phyloP scores from a whole-genome alignment of 495 filamentous ascomycete genomes.

The Endocarpon pusillum region DNA sequence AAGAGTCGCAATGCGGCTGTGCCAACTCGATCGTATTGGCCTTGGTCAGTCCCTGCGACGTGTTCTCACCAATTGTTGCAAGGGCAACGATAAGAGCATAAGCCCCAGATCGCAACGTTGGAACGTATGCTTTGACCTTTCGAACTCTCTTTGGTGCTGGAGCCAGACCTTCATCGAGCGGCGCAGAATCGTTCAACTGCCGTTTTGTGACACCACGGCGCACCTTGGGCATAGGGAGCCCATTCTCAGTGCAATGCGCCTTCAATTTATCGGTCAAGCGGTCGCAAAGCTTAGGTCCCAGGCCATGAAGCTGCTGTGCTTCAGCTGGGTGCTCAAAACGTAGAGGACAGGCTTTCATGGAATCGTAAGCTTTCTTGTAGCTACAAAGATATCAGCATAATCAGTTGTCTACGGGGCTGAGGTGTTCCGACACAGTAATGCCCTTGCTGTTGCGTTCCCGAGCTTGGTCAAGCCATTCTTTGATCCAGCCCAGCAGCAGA shows the following conservation, averaged over 20 bases:
- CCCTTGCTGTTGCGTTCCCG: slow-evolving; percentile 56
- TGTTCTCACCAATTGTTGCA: slow-evolving; percentile 37
- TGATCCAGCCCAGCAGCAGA: slow-evolving; percentile 56
- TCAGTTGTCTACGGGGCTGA: not conserved
- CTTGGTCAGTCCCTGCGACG: slow-evolving; percentile 45
- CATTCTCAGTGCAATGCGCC: slow-evolving; percentile 49
- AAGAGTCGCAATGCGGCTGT: slow-evolving; percentile 56
- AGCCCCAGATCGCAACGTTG: slow-evolving; percentile 49
- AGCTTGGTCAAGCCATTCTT: slow-evolving; percentile 65
- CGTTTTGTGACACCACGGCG: slow-evolving; percentile 4
- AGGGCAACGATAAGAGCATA: slow-evolving; percentile 62
- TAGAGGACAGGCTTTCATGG: slow-evolving; percentile 63
- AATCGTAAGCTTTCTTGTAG: slow-evolving; percentile 68
- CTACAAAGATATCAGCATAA: slow-evolving; percentile 14
- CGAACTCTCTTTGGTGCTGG: slow-evolving; percentile 48
- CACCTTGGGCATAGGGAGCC: slow-evolving; percentile 34
- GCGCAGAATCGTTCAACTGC: slow-evolving; percentile 18
- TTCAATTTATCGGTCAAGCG: slow-evolving; percentile 53
- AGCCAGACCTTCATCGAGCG: slow-evolving; percentile 21
- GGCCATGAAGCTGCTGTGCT: slow-evolving; percentile 51
- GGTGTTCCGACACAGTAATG: slow-evolving; percentile 31
- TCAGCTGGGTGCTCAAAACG: slow-evolving; percentile 59
- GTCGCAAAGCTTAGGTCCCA: slow-evolving; percentile 53
- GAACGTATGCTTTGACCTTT: slow-evolving; percentile 54
- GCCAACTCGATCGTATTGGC: slow-evolving; percentile 49